Evolutionary conservation across 2,329 filamentous ascomycete species (phyloP).

Genomic region (Stenocarpella maydis): DNA sequence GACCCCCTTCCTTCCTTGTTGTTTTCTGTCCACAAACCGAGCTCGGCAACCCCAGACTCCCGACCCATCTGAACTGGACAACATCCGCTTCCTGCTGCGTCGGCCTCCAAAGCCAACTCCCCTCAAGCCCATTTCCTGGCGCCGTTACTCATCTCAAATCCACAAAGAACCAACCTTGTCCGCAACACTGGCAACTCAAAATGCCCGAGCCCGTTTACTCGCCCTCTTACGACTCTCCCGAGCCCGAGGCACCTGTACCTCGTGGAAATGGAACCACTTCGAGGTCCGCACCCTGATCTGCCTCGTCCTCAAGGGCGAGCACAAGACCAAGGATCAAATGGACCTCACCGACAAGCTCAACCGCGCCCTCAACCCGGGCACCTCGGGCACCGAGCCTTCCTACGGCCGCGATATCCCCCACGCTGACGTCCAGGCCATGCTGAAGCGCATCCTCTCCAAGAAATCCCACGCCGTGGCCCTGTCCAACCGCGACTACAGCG

Average conservation of each 20-base stretch:
- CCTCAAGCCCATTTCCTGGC: no score
- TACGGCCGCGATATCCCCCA: constrained; percentile 31
- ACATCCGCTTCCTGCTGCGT: background rate
- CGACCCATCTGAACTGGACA: background rate
- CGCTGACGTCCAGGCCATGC: constrained; percentile 26
- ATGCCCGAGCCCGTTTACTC: constrained; percentile 6
- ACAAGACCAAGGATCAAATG: constrained; percentile 15
- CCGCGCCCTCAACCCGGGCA: constrained; percentile 31
- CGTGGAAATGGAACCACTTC: constrained; percentile 29
- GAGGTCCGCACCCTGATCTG: constrained; percentile 33
- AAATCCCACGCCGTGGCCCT: constrained; percentile 32
- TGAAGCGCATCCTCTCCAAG: constrained; percentile 31
- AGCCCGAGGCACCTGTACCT: background rate
- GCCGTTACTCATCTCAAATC: no score
- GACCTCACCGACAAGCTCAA: constrained; percentile 32
- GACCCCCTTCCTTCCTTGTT: background rate
- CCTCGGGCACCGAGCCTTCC: background rate
- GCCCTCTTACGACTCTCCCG: constrained; percentile 10
- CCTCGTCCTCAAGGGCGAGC: constrained; percentile 33
- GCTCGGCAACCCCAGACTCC: background rate
- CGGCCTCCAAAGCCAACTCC: background rate
- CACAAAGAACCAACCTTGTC: background rate
- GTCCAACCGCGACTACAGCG: background rate
- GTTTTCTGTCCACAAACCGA: background rate
- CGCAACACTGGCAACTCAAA: background rate